phyloP scores from a whole-genome alignment of 2,329 filamentous ascomycete genomes.

The Colletotrichum camelliae region DNA sequence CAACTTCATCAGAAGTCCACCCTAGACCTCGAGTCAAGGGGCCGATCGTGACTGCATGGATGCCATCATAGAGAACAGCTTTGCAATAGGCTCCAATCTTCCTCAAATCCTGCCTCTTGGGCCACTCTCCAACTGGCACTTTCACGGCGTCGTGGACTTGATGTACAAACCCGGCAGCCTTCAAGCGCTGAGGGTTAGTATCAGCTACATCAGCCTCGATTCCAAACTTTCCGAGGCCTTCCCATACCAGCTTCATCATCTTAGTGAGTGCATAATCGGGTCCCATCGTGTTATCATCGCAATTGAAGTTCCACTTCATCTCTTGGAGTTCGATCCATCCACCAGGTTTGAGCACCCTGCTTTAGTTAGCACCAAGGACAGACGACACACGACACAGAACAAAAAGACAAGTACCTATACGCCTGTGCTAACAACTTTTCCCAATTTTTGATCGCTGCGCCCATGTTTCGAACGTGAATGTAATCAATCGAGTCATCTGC shows the following conservation, averaged over 20 bases:
- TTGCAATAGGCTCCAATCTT: background rate
- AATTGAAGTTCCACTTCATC: constrained; percentile 40
- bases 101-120: constrained; percentile 53
- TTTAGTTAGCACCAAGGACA: background rate
- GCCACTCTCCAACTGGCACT: constrained; percentile 58
- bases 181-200: constrained; percentile 48
- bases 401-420: background rate
- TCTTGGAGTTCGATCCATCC: constrained; percentile 51
- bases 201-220: constrained; percentile 53
- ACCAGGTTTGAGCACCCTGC: constrained; percentile 40
- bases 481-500: constrained; percentile 47
- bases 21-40: background rate
- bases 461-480: constrained; percentile 29
- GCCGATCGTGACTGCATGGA: background rate
- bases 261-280: constrained; percentile 27
- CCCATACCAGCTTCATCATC: constrained; percentile 47
- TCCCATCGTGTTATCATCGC: constrained; percentile 45
- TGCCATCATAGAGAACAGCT: background rate
- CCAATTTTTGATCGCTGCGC: background rate
- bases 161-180: constrained; percentile 56
- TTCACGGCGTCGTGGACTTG: constrained; percentile 39
- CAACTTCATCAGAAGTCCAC: background rate
- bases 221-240: constrained; percentile 58
- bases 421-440: background rate
- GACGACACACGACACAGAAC: constrained; percentile 28